These are phyloP conservation scores for Capsicum rhomboideum DNA, from an alignment of 257 asterid genomes.

Conservation along the genomic window DNA sequence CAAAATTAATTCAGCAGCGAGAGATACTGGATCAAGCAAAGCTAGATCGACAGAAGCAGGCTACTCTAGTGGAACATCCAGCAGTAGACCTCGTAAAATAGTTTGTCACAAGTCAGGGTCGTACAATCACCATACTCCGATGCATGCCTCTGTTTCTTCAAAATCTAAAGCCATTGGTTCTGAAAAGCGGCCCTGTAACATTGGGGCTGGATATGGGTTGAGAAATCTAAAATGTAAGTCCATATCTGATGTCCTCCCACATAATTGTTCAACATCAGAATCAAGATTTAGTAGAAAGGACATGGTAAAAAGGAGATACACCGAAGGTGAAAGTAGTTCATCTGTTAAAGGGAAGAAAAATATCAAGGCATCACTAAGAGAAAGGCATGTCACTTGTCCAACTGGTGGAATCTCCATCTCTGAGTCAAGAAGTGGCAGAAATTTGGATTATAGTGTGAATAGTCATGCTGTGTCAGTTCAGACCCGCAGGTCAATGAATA, in stretches of 20 bases:
- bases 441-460: conserved; percentile 19
- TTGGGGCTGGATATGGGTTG: conserved; percentile 23
- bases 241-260: conserved; percentile 32
- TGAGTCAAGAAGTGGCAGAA: conserved; percentile 26
- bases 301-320: conserved; percentile 28
- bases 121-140: conserved; percentile 9
- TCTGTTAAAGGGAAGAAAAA: conserved; percentile 31
- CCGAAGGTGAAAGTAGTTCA: conserved; percentile 48
- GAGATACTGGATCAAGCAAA: conserved; percentile 15
- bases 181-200: conserved; percentile 14
- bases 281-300: conserved; percentile 25
- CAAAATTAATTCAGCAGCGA: conserved; percentile 9
- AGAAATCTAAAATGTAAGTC: conserved; percentile 43
- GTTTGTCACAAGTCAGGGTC: conserved; percentile 21
- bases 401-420: conserved; percentile 34
- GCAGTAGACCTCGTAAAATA: conserved; percentile 16
- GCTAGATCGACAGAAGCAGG: conserved; percentile 16
- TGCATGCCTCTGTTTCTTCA: conserved; percentile 19
- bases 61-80: conserved; percentile 28
- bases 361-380: conserved; percentile 1
- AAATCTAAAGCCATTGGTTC: conserved; percentile 14
- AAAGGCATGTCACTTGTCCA: conserved; percentile 17
- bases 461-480: conserved; percentile 24
- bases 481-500: conserved; percentile 29
- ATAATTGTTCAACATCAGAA: conserved; percentile 26